phyloP scores from a whole-genome alignment of 2,329 filamentous ascomycete genomes.

The Xylaria sp. region DNA sequence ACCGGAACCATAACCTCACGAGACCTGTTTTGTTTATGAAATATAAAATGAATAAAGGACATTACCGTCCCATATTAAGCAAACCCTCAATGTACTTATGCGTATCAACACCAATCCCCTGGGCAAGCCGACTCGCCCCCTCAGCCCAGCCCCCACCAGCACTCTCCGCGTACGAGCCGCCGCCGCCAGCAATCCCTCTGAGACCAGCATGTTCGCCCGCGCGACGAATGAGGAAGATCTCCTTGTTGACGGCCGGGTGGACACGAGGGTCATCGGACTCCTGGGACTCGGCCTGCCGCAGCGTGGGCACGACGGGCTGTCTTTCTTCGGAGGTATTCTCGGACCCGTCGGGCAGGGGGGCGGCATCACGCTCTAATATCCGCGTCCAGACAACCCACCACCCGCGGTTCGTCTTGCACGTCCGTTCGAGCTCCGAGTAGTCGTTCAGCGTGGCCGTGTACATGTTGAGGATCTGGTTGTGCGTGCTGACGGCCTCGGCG shows the following conservation, averaged over 20 bases:
- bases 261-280: conserved; percentile 28
- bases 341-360: neutral
- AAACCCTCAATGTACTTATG: conserved; percentile 78
- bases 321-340: conserved; percentile 1
- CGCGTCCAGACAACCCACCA: conserved; percentile 78
- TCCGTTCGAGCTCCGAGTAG: conserved; percentile 64
- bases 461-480: conserved; percentile 70
- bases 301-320: neutral
- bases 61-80: conserved; percentile 62
- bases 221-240: conserved; percentile 69
- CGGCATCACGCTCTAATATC: conserved; percentile 52
- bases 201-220: conserved; percentile 63
- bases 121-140: conserved; percentile 69
- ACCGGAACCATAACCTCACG: neutral
- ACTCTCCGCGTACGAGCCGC: conserved; percentile 50
- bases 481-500: conserved; percentile 71
- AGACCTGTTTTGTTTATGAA: neutral
- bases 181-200: conserved; percentile 46
- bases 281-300: conserved; percentile 30
- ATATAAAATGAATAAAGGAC: neutral
- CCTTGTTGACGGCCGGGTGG: conserved; percentile 57
- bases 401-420: conserved; percentile 72
- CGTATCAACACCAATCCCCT: conserved; percentile 82
- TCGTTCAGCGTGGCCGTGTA: conserved; percentile 59
- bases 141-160: conserved; percentile 59